Base-by-base conservation (phyloP, 1,284 basidiomycete species). In the Vanrija sp. region DNA sequence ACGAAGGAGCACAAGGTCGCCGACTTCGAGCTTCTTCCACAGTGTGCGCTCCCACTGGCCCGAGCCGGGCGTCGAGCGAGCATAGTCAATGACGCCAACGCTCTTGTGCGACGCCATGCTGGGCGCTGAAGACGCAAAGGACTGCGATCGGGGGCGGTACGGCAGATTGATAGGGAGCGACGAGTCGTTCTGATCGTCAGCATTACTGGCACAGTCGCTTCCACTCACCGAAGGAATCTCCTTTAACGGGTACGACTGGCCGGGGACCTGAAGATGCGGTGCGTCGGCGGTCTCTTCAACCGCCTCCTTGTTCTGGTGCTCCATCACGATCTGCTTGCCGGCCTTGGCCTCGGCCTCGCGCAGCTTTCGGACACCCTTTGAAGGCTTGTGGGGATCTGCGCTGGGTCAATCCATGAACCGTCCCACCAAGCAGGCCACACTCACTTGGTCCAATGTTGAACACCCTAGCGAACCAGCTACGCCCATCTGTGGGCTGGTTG, bases 11-110 rank as follows among this genome's bases (percentile, higher is more conserved):
- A 98, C 89, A 23, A 98, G 78, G 71, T 98, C 95, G n/a, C 95
- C 95, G 6, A 97, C 94, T 74, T 96, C 92, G 47, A 98, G 81
- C 80, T 98, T 97, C 81, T 98, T 98, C 95, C 95, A 98, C 1
- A 98, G 79, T 3, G 95, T 98, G 55, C 93, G 81, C 72, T 97
- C 94, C 94, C 94, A 98, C 26, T 83, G 81, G 1, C 90, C 87
- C 0, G 86, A 83, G 0, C 91, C 92, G 0, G 81, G 78, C 1
- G 82, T 79, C 29, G 83, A 83, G 50, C 84, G 83, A 46, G 78
- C 79, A 81, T 86, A 91, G 74, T 96, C 88, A 18, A 96, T 78
- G 9, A 91, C 91, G 6, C 91, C 90, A 0, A 80, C 65, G 15
- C 80, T 80, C 28, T 75, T 71, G 7, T 79, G 81, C 4, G 85